Conservation (phyloP, 805 yeast species). For the Yamadazyma sp. region DNA sequence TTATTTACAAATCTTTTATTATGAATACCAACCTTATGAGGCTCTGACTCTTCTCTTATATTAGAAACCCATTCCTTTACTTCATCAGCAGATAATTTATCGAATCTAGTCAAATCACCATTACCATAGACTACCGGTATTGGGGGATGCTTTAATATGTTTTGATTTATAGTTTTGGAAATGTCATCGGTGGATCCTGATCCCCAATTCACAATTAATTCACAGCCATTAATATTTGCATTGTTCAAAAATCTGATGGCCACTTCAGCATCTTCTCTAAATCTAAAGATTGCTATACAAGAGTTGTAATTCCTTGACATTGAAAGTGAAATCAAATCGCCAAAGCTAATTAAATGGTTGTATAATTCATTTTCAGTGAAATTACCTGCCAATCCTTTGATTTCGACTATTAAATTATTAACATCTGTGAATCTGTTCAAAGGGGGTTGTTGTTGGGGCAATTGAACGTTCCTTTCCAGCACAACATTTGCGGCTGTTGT, state of each 20-base stretch:
- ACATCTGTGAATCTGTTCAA: conserved; percentile 73
- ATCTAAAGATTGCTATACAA: conserved; percentile 26
- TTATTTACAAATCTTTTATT: neutral
- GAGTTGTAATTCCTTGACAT: conserved; percentile 17
- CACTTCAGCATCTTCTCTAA: conserved; percentile 33
- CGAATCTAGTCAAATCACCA: conserved; percentile 2
- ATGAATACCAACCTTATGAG: neutral
- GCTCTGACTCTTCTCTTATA: conserved; percentile 6
- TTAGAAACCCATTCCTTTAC: conserved; percentile 1
- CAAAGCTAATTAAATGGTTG: conserved; percentile 61
- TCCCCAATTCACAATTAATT: conserved; percentile 33
- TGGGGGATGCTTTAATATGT: neutral
- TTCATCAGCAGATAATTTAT: conserved; percentile 1
- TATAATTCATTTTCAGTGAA: conserved; percentile 63
- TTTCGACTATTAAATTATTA: conserved; percentile 70
- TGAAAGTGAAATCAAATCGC: conserved; percentile 36
- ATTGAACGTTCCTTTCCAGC: conserved; percentile 14
- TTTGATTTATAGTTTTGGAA: too few species aligned
- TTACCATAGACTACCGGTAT: conserved; percentile 4
- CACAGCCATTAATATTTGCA: conserved; percentile 23
- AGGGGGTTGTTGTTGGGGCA: conserved; percentile 50
- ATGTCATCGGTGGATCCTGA: too few species aligned
- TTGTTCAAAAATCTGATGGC: conserved; percentile 37
- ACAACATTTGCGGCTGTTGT: conserved; percentile 3
- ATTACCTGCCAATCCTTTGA: conserved; percentile 60